A percentile compares a stretch with the other conserved stretches of the same genome.
Conservation (phyloP, 2,329 filamentous ascomycete genomes). For the Emmonsiellopsis sp. region DNA sequence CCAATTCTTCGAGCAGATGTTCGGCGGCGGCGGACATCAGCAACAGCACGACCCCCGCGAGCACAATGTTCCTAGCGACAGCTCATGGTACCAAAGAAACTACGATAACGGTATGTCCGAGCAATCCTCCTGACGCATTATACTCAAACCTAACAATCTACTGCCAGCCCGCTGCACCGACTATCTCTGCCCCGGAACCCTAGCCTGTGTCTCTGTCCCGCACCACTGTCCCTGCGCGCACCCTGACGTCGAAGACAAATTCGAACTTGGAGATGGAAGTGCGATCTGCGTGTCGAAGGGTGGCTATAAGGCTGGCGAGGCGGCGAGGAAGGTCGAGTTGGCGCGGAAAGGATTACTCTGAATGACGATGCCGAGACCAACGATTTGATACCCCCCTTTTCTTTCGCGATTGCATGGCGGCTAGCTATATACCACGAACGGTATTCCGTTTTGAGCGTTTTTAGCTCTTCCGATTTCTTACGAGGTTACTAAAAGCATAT, state of each 20-base stretch:
- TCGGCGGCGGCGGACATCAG: conserved; percentile 55
- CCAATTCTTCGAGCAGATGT: conserved; percentile 98
- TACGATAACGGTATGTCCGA: conserved; percentile 10
- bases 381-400: not conserved
- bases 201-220: conserved; percentile 91
- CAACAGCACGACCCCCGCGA: conserved; percentile 49
- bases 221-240: conserved; percentile 94
- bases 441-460: too few species aligned
- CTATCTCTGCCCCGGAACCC: conserved; percentile 88
- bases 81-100: conserved; percentile 60
- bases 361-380: conserved; percentile 9
- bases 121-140: not conserved
- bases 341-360: conserved; percentile 41
- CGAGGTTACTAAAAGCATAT: too few species aligned
- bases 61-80: conserved; percentile 79
- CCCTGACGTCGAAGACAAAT: conserved; percentile 66
- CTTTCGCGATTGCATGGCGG: not conserved
- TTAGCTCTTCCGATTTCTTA: too few species aligned
- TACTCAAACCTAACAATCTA: conserved; percentile 13
- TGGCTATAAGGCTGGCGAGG: conserved; percentile 39
- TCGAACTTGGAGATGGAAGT: conserved; percentile 48
- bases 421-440: too few species aligned
- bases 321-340: conserved; percentile 40
- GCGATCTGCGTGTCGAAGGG: conserved; percentile 41
- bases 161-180: conserved; percentile 70